phyloP scores from a whole-genome alignment of 768 basidiomycete genomes.

The Lactarius psammicola region DNA sequence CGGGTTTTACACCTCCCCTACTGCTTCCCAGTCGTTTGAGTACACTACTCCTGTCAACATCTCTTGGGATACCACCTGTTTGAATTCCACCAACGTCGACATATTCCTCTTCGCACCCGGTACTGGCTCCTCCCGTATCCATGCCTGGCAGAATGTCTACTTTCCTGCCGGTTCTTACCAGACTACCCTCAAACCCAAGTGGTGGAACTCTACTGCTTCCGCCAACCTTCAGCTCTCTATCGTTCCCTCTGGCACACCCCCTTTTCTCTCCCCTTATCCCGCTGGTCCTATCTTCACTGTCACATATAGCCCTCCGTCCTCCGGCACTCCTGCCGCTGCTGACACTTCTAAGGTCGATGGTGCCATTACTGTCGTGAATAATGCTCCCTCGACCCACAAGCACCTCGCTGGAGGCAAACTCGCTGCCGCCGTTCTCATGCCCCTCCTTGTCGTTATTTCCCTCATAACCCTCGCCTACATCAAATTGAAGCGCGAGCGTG shows the following conservation, averaged over 20 bases:
- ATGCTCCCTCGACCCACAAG: slow-evolving; percentile 34
- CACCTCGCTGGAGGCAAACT: slow-evolving; percentile 52
- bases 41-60: slow-evolving; percentile 52
- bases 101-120: slow-evolving; percentile 64
- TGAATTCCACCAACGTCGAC: slow-evolving; percentile 52
- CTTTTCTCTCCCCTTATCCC: slow-evolving; percentile 53
- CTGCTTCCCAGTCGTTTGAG: slow-evolving; percentile 46
- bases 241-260: slow-evolving; percentile 47
- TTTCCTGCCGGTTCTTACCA: slow-evolving; percentile 49
- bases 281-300: slow-evolving; percentile 71
- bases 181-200: slow-evolving; percentile 53
- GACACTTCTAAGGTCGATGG: slow-evolving; percentile 44
- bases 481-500: slow-evolving; percentile 49
- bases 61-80: slow-evolving; percentile 63
- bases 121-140: slow-evolving; percentile 43
- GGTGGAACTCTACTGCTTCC: slow-evolving; percentile 63
- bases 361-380: slow-evolving; percentile 40
- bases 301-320: slow-evolving; percentile 49
- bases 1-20: slow-evolving; percentile 60
- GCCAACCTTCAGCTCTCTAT: slow-evolving; percentile 59
- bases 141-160: slow-evolving; percentile 56
- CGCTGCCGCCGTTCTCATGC: slow-evolving; percentile 62
- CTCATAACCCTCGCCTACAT: slow-evolving; percentile 50
- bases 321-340: slow-evolving; percentile 43
- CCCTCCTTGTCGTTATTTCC: slow-evolving; percentile 54